Evolutionary conservation across 192 early-diverging fungal species (phyloP).

Genomic region (Coemansia javaensis): DNA sequence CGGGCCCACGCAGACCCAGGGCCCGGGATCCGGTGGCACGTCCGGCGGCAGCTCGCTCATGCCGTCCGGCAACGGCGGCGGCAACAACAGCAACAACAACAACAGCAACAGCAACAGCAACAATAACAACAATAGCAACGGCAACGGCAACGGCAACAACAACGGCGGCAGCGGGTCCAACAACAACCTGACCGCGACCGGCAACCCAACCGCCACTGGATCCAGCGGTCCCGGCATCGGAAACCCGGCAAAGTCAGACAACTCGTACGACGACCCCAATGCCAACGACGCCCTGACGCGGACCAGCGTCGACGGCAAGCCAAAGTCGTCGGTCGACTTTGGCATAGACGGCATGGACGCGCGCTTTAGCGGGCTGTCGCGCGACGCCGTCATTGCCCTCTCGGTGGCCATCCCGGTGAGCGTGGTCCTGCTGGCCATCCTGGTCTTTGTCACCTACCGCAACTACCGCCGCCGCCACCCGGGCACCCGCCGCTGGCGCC

Average conservation of each 20-base stretch:
- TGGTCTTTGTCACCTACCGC: constrained; percentile 8
- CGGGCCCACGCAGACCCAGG: too few relatives aligned
- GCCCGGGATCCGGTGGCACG: too few relatives aligned
- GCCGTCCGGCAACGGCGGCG: neutral
- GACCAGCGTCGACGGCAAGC: too few relatives aligned
- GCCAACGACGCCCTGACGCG: neutral
- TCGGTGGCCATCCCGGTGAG: constrained; percentile 12
- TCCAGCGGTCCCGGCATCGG: too few relatives aligned
- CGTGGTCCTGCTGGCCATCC: constrained; percentile 6
- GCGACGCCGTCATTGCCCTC: constrained; percentile 14
- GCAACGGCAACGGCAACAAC: neutral
- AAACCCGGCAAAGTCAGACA: neutral
- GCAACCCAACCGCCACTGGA: too few relatives aligned
- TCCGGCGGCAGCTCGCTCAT: too few relatives aligned
- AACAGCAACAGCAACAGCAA: neutral
- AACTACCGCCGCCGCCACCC: constrained; percentile 2
- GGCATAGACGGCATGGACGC: neutral
- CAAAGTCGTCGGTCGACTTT: too few relatives aligned
- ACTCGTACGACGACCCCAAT: neutral
- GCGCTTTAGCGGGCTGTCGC: constrained; percentile 5
- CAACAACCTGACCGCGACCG: neutral
- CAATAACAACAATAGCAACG: neutral
- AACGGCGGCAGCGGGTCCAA: too few relatives aligned
- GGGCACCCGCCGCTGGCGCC: neutral
- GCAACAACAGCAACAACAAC: neutral